Base-by-base conservation (phyloP, 2,329 filamentous ascomycete genomes). In the Aspergillus neotritici region DNA sequence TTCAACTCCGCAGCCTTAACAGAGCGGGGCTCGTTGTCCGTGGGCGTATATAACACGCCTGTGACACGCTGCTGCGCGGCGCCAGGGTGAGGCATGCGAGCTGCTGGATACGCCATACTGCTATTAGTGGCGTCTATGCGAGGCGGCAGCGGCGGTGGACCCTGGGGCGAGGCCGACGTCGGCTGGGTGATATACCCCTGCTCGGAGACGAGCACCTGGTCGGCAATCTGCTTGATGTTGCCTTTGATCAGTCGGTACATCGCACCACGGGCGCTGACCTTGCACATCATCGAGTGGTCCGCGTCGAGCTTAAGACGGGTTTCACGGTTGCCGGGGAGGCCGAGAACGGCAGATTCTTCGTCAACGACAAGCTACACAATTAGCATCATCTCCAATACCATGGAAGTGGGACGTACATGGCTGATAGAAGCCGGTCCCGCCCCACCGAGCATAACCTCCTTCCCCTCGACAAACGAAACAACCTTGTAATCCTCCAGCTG, bases 251-350 rank as follows among this genome's bases (percentile, higher is more conserved):
- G 43, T 9, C 51, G 54, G 29, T 63, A 63, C 58, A 61, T 61
- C 0, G 60, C 51, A 3, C 60, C 60, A 1, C 56, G 52, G 8
- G 41, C 34, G 36, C 52, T 49, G 4, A 62, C 48, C 40, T 63
- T 65, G 50, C 62, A 65, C 62, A 65, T 64, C 38, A 62, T 55
- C 3, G 60, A 63, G 43, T 65, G 61, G 43, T 64, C 60, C 13
- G 62, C 62, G 32, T 65, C 61, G 4, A 63, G 58, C 21, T 64
- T 64, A 5, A 65, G 48, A 8, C 61, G 61, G 2, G 62, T 64
- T 44, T 65, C 62, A 8, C 62, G 58, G 29, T 63, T 49, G 1
- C 60, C 60, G 5, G 59, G 59, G 3, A 63, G 44, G 7, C 63
- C 62, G 5, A 65, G 56, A 5, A 65, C 51, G 6, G 63, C 62